phyloP scores from a whole-genome alignment of 495 filamentous ascomycete genomes.

The Aspergillus conjunctus region DNA sequence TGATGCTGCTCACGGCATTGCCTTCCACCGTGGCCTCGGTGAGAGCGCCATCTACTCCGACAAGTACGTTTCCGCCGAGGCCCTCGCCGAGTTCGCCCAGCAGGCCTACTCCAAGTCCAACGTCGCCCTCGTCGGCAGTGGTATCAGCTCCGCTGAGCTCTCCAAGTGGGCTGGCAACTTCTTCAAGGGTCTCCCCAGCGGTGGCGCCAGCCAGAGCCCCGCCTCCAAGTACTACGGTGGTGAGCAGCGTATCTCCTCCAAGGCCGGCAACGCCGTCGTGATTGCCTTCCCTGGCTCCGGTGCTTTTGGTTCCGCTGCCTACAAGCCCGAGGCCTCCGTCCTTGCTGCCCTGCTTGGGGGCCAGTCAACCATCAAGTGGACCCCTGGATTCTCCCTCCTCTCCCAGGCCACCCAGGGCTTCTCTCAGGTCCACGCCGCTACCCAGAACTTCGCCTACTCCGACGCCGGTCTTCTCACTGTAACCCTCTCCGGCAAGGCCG shows the following conservation, averaged over 20 bases:
- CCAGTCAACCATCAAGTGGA: conserved; percentile 91
- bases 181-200: conserved; percentile 60
- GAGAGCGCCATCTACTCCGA: conserved; percentile 66
- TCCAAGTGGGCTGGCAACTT: conserved; percentile 92
- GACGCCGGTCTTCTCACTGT: conserved; percentile 90
- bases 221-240: conserved; percentile 89
- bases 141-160: conserved; percentile 72
- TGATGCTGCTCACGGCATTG: conserved; percentile 82
- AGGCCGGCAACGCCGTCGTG: conserved; percentile 72
- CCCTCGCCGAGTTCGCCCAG: conserved; percentile 69
- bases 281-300: conserved; percentile 91
- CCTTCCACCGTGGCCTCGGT: conserved; percentile 94
- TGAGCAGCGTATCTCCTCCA: conserved; percentile 84
- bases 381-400: conserved; percentile 85
- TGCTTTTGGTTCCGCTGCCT: conserved; percentile 65
- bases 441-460: conserved; percentile 82
- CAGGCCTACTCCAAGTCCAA: conserved; percentile 84
- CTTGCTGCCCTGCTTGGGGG: conserved; percentile 90
- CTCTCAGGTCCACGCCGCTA: conserved; percentile 65
- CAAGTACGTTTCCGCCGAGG: conserved; percentile 74
- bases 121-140: conserved; percentile 88
- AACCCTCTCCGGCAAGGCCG: conserved; percentile 70
- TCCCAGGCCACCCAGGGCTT: conserved; percentile 69
- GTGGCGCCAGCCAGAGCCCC: conserved; percentile 35
- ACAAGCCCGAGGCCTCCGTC: conserved; percentile 88